phyloP scores from a whole-genome alignment of 352 stramenopile genomes.

The Globisporangium yorkense region DNA sequence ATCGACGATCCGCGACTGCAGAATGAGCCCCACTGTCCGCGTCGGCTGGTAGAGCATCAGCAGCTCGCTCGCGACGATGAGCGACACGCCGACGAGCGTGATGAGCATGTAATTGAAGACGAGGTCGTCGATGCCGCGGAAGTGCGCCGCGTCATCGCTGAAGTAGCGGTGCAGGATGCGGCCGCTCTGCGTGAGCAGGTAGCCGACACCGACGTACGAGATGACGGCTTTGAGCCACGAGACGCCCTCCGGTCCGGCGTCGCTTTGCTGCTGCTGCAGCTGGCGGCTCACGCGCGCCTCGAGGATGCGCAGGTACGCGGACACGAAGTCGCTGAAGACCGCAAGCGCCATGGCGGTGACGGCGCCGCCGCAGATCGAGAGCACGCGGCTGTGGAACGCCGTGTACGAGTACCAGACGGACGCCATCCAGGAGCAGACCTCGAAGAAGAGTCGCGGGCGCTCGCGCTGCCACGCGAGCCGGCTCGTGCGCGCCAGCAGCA shows the following conservation, averaged over 20 bases:
- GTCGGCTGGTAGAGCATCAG: constrained; percentile 67
- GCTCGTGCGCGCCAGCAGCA: constrained; percentile 50
- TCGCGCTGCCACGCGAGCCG: constrained; percentile 45
- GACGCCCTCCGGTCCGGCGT: constrained; percentile 26
- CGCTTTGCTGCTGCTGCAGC: constrained; percentile 13
- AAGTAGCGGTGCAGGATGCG: constrained; percentile 45
- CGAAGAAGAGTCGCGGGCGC: constrained; percentile 50
- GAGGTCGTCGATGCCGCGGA: constrained; percentile 48
- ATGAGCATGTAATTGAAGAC: constrained; percentile 70
- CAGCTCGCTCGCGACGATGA: constrained; percentile 74
- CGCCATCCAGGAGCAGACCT: constrained; percentile 69
- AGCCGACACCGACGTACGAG: constrained; percentile 60
- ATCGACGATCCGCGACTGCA: constrained; percentile 72
- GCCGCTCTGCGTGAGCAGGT: constrained; percentile 50
- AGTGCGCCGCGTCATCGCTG: constrained; percentile 18
- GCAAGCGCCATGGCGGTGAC: constrained; percentile 34
- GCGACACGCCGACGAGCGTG: constrained; percentile 62
- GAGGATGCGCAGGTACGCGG: constrained; percentile 47
- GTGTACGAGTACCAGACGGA: constrained; percentile 69
- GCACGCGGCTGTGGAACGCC: constrained; percentile 32
- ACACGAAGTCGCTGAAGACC: constrained; percentile 46
- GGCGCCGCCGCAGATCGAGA: constrained; percentile 42
- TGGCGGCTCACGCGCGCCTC: constrained; percentile 36
- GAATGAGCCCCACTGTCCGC: constrained; percentile 41
- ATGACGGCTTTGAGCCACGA: constrained; percentile 65